Conservation (phyloP, 345 rosid genomes). For the Lagerstroemia speciosa region DNA sequence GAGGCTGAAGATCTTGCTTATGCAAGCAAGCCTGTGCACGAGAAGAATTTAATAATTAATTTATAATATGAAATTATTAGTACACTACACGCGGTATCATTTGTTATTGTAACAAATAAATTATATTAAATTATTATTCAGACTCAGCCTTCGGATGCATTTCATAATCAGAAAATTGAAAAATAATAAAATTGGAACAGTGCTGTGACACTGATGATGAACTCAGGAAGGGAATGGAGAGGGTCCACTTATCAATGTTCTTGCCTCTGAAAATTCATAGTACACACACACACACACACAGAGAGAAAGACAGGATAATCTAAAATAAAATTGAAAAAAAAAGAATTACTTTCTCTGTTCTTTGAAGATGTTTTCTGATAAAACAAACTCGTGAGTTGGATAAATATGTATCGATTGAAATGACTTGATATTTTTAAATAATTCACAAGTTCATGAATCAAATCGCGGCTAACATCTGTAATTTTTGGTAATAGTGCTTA, state of each 20-base stretch:
- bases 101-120: not conserved
- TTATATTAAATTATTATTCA: too few relatives aligned
- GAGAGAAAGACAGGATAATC: not conserved
- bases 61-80: not conserved
- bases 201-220: not conserved
- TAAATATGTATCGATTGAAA: too few relatives aligned
- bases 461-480: too few relatives aligned
- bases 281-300: not conserved
- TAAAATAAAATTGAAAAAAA: too few relatives aligned
- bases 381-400: too few relatives aligned
- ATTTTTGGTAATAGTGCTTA: too few relatives aligned
- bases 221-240: not conserved
- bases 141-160: not conserved
- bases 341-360: too few relatives aligned
- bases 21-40: not conserved
- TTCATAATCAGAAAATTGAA: not conserved
- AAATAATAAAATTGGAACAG: not conserved
- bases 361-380: too few relatives aligned
- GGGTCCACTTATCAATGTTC: not conserved
- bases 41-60: too few relatives aligned
- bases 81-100: not conserved
- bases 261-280: not conserved
- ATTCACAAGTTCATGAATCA: too few relatives aligned
- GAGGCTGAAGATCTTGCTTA: conserved; percentile 1
- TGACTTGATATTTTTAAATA: too few relatives aligned